Base-by-base conservation (phyloP, 805 yeast species). In the Starmerella asiatica region DNA sequence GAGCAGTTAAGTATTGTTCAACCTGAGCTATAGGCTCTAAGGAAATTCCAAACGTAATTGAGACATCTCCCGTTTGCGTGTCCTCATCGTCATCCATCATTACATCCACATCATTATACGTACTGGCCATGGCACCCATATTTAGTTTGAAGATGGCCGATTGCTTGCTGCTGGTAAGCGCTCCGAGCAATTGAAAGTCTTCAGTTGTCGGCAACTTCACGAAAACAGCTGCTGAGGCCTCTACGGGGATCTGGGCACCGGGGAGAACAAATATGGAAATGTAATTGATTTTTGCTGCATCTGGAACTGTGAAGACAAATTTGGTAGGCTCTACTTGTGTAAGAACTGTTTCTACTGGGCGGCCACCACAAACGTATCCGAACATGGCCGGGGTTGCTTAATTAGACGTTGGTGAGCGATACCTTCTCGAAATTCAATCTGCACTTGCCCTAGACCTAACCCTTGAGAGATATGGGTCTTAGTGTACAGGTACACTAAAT, bases 141-240 rank as follows among this genome's bases (percentile, higher is more conserved):
- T 76, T 82, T 43, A 88, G 70, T 54, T 78, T 79, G 65, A 81
- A 91, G 3, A 91, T 91, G 0, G 96, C 94, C 43, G 94, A 81
- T 28, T 93, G 97, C 56, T 88, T 91, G 28, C 59, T 62, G 15
- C 47, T 48, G 9, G 65, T 56, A 14, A 64, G 51, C 61, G 53
- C 61, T 31, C 57, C 69, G 19, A 50, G 56, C 23, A 58, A 45
- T 45, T 45, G 56, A 45, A 47, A 59, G n/a, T 65, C 68, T 37
- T 67, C 61, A 17, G 37, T 26, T 8, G 68, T 64, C 12, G 86
- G 85, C 38, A 86, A 61, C 56, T 88, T 94, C 60, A 84, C 88
- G 58, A 79, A 91, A 2, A 91, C 82, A 31, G 88, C 68, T 0
- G 96, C 97, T 1, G 88, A 75, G 50, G 67, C 79, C 34, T 70